Conservation (phyloP, 129 eudicot species). For the Flaveria linearis region DNA sequence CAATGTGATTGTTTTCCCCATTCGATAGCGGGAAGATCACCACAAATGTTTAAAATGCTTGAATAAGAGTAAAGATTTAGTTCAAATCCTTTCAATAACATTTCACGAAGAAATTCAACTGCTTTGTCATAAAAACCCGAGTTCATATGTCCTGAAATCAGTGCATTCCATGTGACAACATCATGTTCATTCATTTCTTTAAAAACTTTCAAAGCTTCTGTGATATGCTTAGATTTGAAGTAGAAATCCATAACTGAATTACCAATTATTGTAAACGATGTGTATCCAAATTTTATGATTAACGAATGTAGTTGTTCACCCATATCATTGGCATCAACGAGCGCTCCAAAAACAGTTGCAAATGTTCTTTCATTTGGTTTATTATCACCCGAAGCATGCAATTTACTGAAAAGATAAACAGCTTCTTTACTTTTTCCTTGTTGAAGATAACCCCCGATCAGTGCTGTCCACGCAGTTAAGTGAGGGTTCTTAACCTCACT, state of each 20-base stretch:
- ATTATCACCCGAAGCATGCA: conserved; percentile 41
- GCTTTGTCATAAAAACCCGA: conserved; percentile 46
- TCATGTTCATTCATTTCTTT: conserved; percentile 56
- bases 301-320: conserved; percentile 63
- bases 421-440: conserved; percentile 47
- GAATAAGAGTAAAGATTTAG: conserved; percentile 68
- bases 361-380: conserved; percentile 66
- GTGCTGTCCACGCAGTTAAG: conserved; percentile 70
- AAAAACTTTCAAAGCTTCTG: conserved; percentile 46
- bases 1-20: conserved; percentile 87
- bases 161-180: conserved; percentile 59
- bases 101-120: conserved; percentile 33
- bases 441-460: conserved; percentile 66
- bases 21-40: conserved; percentile 63
- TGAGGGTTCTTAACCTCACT: conserved; percentile 49
- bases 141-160: conserved; percentile 57
- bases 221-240: conserved; percentile 40
- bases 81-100: conserved; percentile 54
- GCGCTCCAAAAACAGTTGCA: conserved; percentile 61
- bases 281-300: conserved; percentile 55
- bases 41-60: conserved; percentile 65
- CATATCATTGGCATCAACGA: conserved; percentile 33
- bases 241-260: conserved; percentile 67
- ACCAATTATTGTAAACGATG: conserved; percentile 49
- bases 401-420: conserved; percentile 40